Evolutionary conservation across 345 rosid genomes (phyloP).

Genomic region (Salix brachista): DNA sequence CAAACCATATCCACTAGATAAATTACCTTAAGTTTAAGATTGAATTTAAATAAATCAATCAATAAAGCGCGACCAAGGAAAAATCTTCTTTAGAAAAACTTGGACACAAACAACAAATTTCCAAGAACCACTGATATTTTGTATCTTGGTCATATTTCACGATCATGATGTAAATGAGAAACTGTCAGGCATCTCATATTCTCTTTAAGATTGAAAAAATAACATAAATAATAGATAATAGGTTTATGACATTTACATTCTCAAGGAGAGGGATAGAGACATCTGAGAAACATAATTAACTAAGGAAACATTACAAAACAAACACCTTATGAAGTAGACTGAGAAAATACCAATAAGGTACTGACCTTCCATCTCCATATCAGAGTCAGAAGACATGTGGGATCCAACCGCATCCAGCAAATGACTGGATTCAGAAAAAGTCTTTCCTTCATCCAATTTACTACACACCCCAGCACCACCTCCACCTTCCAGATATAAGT

Average conservation of each 20-base stretch:
- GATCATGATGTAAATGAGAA: background rate
- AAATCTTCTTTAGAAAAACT: background rate
- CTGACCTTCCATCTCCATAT: conserved; percentile 93
- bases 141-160: background rate
- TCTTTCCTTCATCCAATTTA: conserved; percentile 16
- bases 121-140: background rate
- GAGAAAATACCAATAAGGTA: background rate
- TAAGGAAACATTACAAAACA: background rate
- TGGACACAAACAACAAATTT: background rate
- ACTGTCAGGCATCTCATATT: background rate
- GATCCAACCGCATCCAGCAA: conserved; percentile 17
- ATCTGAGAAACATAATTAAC: background rate
- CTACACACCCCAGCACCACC: background rate
- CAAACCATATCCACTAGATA: background rate
- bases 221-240: background rate
- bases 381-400: conserved; percentile 46
- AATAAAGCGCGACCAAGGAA: background rate
- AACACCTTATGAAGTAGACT: background rate
- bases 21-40: background rate
- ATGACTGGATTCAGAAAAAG: background rate
- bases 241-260: background rate
- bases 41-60: background rate
- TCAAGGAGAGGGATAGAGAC: background rate
- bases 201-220: background rate
- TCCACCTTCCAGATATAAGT: background rate